Base-by-base conservation (phyloP, 106 monocot genomes). In the Acanthochlamys bracteata region DNA sequence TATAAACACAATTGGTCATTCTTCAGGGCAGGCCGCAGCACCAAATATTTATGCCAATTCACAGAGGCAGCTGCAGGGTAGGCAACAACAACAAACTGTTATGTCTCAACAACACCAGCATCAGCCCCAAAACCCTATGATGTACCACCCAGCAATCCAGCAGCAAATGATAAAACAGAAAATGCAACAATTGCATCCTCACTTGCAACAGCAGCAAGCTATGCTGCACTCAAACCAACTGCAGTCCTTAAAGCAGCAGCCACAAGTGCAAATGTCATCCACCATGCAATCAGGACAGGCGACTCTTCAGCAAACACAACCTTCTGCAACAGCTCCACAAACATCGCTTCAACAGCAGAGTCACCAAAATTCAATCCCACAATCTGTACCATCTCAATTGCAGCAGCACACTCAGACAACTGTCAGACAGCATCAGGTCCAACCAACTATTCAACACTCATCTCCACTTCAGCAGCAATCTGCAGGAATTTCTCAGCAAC, bases 261-360 rank as follows among this genome's bases (percentile, higher is more conserved):
- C 85, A 42, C 25, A 71, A 59, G 76, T 81, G 79, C 88, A 92
- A 71, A 82, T 88, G 67, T 39, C 81, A 41, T 81, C 80, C 10
- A 33, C 62, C 57, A 69, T 76, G 59, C 82, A 76, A 24, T 59
- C 77, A 21, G 77, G 72, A 26, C 84, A 88, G 61, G 47, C 71
- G 8, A 71, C 68, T 20, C 66, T 76, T 55, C 84, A 73, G 49
- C 82, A 85, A 55, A 64, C 80, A 9, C 90, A 86, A 26, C 56
- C 78, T 27, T 21, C 77, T 60, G 71, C 61, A 26, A 77, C 77
- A 6, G 64, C 68, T 60, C 41, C 59, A 16, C 85, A 78, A 19
- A 11, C 76, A 59, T 51, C 70, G 10, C 27, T 80, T 67, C 80
- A 82, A 62, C 92, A 86, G 70, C 92, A 86, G 67, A 83, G 73